Evolutionary conservation across 306 rosid genomes (phyloP).

Genomic region (Castanea mollissima): DNA sequence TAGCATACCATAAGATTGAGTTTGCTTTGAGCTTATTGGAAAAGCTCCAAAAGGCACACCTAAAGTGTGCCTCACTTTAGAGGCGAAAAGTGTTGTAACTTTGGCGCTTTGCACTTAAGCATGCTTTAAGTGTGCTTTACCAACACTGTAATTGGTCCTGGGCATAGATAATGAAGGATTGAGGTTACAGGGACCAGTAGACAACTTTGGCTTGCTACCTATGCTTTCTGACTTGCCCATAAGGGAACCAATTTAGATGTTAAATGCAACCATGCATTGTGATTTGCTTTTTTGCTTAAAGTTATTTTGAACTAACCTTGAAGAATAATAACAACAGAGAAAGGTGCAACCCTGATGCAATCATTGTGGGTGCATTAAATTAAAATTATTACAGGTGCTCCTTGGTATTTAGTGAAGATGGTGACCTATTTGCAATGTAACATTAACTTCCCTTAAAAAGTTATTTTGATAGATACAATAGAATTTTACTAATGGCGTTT

Average conservation of each 20-base stretch:
- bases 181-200: background rate
- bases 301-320: background rate
- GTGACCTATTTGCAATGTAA: background rate
- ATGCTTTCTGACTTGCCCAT: background rate
- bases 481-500: too few relatives aligned
- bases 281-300: background rate
- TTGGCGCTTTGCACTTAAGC: too few relatives aligned
- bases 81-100: too few relatives aligned
- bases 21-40: too few relatives aligned
- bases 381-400: background rate
- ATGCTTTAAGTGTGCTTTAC: too few relatives aligned
- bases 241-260: background rate
- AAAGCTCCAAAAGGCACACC: too few relatives aligned
- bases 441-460: background rate
- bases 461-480: too few relatives aligned
- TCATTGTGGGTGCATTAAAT: background rate
- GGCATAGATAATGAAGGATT: background rate
- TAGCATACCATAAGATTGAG: too few relatives aligned
- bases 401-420: background rate
- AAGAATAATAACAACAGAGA: background rate
- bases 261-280: background rate
- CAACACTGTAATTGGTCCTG: background rate
- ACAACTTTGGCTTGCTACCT: slow-evolving; percentile 15
- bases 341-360: background rate
- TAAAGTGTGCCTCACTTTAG: too few relatives aligned